Evolutionary conservation across 2,329 filamentous ascomycete genomes (phyloP).

Genomic region (Mycosphaerella sp.): DNA sequence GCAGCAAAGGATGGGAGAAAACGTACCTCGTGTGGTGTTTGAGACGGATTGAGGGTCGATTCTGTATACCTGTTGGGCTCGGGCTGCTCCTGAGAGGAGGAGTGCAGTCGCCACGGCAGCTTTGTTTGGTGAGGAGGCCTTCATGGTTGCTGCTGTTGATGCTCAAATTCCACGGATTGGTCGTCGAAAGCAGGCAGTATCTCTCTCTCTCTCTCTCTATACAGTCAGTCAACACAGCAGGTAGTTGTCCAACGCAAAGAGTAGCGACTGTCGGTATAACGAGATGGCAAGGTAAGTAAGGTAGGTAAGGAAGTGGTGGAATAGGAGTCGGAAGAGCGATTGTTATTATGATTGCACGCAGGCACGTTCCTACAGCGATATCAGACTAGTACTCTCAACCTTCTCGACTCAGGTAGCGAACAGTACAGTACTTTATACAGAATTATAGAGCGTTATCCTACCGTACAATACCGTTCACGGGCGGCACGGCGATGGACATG

Average conservation of each 20-base stretch:
- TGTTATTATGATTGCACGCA: not conserved
- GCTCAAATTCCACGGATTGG: too few species aligned
- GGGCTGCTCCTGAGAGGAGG: slow-evolving; percentile 43
- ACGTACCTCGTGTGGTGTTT: slow-evolving; percentile 29
- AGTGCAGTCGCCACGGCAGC: slow-evolving; percentile 46
- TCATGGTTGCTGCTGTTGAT: slow-evolving; percentile 35
- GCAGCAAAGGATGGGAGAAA: not conserved
- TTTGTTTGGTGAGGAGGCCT: slow-evolving; percentile 37
- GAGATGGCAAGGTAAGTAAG: too few species aligned
- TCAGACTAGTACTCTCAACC: too few species aligned
- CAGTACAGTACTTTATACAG: too few species aligned
- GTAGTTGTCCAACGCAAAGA: slow-evolving; percentile 7
- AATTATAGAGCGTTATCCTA: too few species aligned
- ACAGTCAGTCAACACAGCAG: too few species aligned
- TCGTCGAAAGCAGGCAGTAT: too few species aligned
- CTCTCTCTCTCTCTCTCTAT: too few species aligned
- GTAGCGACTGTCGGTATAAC: slow-evolving; percentile 6
- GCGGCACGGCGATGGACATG: slow-evolving; percentile 9
- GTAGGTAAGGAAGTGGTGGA: not conserved
- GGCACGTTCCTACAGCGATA: slow-evolving; percentile 3
- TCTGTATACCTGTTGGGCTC: slow-evolving; percentile 45
- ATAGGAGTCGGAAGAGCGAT: not conserved
- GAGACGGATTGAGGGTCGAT: slow-evolving; percentile 60
- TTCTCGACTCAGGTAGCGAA: slow-evolving; percentile 11
- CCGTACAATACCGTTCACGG: not conserved